A percentile compares a stretch with the other conserved stretches of the same genome.
These are phyloP conservation scores for Pseudocercospora fuligena DNA, from an alignment of 2,329 filamentous ascomycete genomes.

Conservation along the genomic window DNA sequence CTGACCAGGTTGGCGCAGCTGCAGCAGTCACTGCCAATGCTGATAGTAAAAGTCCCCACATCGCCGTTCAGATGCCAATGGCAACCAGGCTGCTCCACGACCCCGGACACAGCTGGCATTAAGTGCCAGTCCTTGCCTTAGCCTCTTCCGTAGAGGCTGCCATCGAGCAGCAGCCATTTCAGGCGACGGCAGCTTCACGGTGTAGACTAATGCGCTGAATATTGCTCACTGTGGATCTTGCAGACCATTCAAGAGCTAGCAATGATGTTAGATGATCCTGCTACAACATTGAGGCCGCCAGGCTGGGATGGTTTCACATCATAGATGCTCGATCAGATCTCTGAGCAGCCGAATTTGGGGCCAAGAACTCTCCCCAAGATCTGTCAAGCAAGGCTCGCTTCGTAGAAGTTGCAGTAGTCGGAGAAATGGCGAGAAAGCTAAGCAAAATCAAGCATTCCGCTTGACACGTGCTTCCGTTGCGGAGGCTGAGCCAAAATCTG, in stretches of 20 bases:
- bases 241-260: not conserved
- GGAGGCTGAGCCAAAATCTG: not conserved
- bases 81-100: not conserved
- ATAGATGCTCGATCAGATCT: too few relatives aligned
- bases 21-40: not conserved
- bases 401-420: not conserved
- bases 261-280: not conserved
- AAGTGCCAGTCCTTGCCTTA: not conserved
- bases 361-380: not conserved
- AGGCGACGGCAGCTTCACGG: not conserved
- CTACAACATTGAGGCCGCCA: not conserved
- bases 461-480: not conserved
- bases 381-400: not conserved
- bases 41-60: not conserved
- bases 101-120: not conserved
- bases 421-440: not conserved
- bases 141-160: not conserved
- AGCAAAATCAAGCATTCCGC: not conserved
- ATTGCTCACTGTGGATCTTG: not conserved
- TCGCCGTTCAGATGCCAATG: not conserved
- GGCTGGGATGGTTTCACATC: not conserved
- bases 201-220: not conserved
- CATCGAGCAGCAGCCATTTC: not conserved
- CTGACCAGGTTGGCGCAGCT: conserved; percentile 2
- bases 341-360: not conserved